Base-by-base conservation (phyloP, 371 early-diverging fungal genomes). In the Choanephora cucurbitarum region DNA sequence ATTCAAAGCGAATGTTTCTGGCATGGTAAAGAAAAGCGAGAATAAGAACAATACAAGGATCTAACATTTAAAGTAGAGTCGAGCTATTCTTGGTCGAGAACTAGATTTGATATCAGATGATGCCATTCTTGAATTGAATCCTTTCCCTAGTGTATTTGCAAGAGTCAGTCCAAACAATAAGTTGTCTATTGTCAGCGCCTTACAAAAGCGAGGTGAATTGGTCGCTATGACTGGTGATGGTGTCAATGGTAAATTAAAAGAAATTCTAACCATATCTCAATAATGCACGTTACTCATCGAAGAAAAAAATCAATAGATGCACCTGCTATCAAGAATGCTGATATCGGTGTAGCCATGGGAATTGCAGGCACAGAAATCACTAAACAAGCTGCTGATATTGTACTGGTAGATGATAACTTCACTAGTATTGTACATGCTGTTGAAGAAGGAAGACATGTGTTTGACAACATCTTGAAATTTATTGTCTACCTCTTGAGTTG, bases 131-230 rank as follows among this genome's bases (percentile, higher is more conserved):
- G 83, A 75, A 15, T 66, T 95, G 33, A 72, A 81, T 6, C 92
- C 94, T 17, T 91, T 95, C 55, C 97, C 96, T 8, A 84, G 84
- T 22, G 96, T 98, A 1, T 93, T 98, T 82, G 97, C 98, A 2
- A 85, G 99, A 50, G 92, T 93, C 60, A 86, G 83, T 51, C 98
- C 99, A 0, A 96, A 98, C 62, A 96, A 95, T 70, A 99, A 99
- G 74, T 79, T 97, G 43, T 93, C 91, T 72, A 92, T 99, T 70
- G 96, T 99, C 17, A 80, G 86, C 58, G 94, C 97, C 1, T 70
- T 99, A 54, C 95, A 99, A 66, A 69, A 83, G 31, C 80, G 88
- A 46, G 86, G 86, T 9, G 86, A 88, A 44, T 69, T 82, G 1
- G 89, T 81, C 32, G 87, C 87, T 31, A 87, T 89, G 91, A 92